Base-by-base conservation (phyloP, 78 protist genomes). In the Cavenderia fasciculata region DNA sequence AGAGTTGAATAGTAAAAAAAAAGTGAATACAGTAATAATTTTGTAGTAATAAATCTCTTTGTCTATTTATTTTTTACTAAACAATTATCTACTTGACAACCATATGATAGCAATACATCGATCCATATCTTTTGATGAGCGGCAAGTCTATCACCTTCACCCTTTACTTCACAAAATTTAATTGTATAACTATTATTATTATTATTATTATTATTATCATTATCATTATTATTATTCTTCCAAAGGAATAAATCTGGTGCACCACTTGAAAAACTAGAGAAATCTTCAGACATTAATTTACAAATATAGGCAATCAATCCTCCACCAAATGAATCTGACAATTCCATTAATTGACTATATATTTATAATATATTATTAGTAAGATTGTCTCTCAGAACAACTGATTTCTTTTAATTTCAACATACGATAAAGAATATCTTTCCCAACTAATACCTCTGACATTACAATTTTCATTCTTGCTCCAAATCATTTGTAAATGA, bases 61-160 rank as follows among this genome's bases (percentile, higher is more conserved):
- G 3, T 29, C 7, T 61, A 16, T 65, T 65, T 65, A 77, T 59
- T 59, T 49, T 77, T 59, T 2, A 77, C 34, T 36, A 34, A 46
- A 38, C 87, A 77, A 21, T 62, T 38, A n/a, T 77, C 87, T 23
- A 77, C 74, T 49, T 77, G 74, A 49, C 87, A 77, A 8, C 74
- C 87, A 76, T 61, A 76, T 36, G 40, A 33, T 10, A 77, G 21
- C 36, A 77, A 63, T 63, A 77, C 47, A 51, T 77, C 87, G 12
- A 77, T 77, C 87, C 87, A 77, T 21, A 77, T 41, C 36, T 68
- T 77, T 77, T 77, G 87, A 38, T 77, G 87, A 63, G 41, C 68
- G 10, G 74, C 33, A 12, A 77, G 23, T 33, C 43, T 59, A 49
- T 77, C 87, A 49, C 74, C 74, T 10, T 29, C 47, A 8, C 87